Evolutionary conservation across 768 basidiomycete genomes (phyloP).

Genomic region (Lyophyllum semitale): DNA sequence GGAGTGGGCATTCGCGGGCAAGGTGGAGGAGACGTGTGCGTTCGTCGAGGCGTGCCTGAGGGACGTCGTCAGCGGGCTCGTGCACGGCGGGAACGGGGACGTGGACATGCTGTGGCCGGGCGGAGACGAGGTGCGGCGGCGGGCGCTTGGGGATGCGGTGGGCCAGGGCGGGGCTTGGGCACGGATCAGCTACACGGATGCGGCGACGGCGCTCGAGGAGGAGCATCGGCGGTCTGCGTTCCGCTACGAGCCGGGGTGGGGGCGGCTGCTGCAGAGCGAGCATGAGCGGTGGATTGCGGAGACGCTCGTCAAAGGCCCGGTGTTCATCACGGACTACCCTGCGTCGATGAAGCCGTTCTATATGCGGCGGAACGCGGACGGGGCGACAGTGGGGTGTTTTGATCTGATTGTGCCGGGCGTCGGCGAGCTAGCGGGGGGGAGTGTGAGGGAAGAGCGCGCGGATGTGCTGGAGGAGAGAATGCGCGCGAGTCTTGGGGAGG

Average conservation of each 20-base stretch:
- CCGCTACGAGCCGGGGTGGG: slow-evolving; percentile 63
- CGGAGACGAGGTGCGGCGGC: slow-evolving; percentile 33
- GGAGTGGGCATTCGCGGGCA: slow-evolving; percentile 62
- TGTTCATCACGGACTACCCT: slow-evolving; percentile 94
- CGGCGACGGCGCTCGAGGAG: slow-evolving; percentile 57
- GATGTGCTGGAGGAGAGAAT: slow-evolving; percentile 55
- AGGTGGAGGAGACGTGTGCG: slow-evolving; percentile 44
- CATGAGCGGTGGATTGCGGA: slow-evolving; percentile 93
- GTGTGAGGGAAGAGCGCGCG: slow-evolving; percentile 78
- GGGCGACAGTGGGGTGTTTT: slow-evolving; percentile 85
- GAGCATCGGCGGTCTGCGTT: slow-evolving; percentile 42
- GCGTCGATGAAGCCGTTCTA: slow-evolving; percentile 88
- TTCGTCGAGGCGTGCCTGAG: slow-evolving; percentile 39
- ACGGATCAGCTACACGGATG: slow-evolving; percentile 79
- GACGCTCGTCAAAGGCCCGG: slow-evolving; percentile 63
- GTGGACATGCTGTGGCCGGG: slow-evolving; percentile 43
- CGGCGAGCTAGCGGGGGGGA: slow-evolving; percentile 93
- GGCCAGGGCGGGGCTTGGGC: slow-evolving; percentile 50
- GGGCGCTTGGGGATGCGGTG: slow-evolving; percentile 38
- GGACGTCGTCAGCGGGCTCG: slow-evolving; percentile 20
- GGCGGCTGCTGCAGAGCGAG: slow-evolving; percentile 76
- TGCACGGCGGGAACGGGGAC: slow-evolving; percentile 20
- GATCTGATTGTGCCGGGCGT: slow-evolving; percentile 87
- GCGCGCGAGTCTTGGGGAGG: slow-evolving; percentile 41
- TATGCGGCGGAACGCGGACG: slow-evolving; percentile 73